These are phyloP conservation scores for Pyropia haitanensis DNA, from an alignment of 23 red algal species.

Conservation along the genomic window DNA sequence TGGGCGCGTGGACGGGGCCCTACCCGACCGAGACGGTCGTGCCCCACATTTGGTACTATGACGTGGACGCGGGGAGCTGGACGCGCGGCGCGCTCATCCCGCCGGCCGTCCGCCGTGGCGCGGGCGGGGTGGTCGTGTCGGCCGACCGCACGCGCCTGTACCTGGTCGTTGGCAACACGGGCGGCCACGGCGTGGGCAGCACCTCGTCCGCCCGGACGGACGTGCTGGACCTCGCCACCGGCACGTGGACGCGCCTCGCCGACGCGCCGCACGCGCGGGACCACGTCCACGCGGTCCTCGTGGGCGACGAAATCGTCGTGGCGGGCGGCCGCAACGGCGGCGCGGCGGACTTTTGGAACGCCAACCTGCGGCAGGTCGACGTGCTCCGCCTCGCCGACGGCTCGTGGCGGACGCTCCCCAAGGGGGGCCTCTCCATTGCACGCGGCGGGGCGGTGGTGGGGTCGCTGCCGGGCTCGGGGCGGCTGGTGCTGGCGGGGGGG, in stretches of 20 bases:
- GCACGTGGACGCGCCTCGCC: conserved; percentile 16
- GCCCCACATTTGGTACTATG: too few relatives aligned
- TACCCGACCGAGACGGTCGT: too few relatives aligned
- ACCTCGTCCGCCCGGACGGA: conserved; percentile 28
- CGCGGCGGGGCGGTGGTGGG: conserved; percentile 21
- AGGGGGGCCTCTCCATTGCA: conserved; percentile 4
- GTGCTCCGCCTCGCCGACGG: conserved; percentile 10
- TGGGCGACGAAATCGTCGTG: conserved; percentile 31
- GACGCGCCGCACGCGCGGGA: conserved; percentile 27
- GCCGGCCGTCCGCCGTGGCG: too few relatives aligned
- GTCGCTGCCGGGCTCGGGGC: conserved; percentile 2
- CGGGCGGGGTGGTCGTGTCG: too few relatives aligned
- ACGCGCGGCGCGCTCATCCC: too few relatives aligned
- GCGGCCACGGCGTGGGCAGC: conserved; percentile 33
- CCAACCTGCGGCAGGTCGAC: conserved; percentile 1
- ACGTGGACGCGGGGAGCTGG: too few relatives aligned
- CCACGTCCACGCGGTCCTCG: conserved; percentile 31
- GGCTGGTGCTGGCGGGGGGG: conserved; percentile 39
- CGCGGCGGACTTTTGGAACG: conserved; percentile 10
- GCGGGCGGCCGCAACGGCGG: conserved; percentile 57
- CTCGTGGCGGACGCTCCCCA: conserved; percentile 10
- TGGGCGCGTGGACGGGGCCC: too few relatives aligned
- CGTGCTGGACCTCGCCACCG: conserved; percentile 12
- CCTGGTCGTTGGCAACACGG: neutral
- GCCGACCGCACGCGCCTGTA: too few relatives aligned